Conservation (phyloP, 768 basidiomycete species). For the Sarcomyxa edulis region DNA sequence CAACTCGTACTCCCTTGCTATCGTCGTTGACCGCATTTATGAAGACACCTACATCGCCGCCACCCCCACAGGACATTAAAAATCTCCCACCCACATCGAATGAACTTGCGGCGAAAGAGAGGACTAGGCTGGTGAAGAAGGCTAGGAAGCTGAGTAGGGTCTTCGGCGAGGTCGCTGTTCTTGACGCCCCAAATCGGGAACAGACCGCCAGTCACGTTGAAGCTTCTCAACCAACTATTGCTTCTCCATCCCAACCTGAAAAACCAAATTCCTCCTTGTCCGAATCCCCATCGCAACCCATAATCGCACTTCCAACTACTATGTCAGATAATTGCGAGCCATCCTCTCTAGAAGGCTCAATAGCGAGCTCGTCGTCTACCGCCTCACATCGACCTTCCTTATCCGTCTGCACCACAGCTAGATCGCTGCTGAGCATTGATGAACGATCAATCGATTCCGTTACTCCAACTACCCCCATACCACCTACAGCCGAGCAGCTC, state of each 20-base stretch:
- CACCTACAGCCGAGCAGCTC: not conserved
- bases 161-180: constrained; percentile 29
- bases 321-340: not conserved
- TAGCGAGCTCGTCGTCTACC: too few species aligned
- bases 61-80: too few species aligned
- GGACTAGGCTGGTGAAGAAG: constrained; percentile 33
- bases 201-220: too few species aligned
- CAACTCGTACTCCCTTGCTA: not conserved
- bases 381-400: too few species aligned
- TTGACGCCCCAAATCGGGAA: constrained; percentile 2
- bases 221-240: too few species aligned
- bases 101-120: constrained; percentile 26
- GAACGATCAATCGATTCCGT: not conserved
- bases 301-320: not conserved
- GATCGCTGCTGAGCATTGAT: not conserved
- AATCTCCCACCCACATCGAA: constrained; percentile 25
- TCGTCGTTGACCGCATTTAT: not conserved
- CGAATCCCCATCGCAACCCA: not conserved
- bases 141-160: constrained; percentile 38
- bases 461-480: not conserved
- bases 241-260: too few species aligned
- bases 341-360: too few species aligned
- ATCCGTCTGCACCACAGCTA: not conserved
- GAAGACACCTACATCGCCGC: not conserved
- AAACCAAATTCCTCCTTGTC: too few species aligned